Percentiles rank a stretch among this genome's conserved stretches.
phyloP scores from a whole-genome alignment of 1,284 basidiomycete genomes.

The Naganishia albida region DNA sequence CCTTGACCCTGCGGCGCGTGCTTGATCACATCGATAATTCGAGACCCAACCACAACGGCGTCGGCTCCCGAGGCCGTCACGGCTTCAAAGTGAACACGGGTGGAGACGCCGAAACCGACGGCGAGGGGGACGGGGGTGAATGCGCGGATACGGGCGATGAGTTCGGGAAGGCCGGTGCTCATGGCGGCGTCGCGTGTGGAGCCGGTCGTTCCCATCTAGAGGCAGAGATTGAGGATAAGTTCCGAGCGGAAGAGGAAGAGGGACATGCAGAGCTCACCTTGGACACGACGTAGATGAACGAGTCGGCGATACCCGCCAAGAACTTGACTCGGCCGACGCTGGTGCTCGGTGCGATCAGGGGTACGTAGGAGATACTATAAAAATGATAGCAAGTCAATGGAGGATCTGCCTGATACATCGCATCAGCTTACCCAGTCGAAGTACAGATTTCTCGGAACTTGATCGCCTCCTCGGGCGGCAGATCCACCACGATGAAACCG shows the following conservation, averaged over 20 bases:
- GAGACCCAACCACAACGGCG: constrained; percentile 91
- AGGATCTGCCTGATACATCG: background rate
- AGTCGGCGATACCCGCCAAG: constrained; percentile 87
- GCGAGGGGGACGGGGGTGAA: constrained; percentile 80
- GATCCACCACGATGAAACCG: constrained; percentile 96
- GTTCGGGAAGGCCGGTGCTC: constrained; percentile 74
- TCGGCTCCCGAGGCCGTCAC: constrained; percentile 86
- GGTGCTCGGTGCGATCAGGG: constrained; percentile 93
- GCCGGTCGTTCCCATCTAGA: constrained; percentile 95
- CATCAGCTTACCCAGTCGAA: constrained; percentile 64
- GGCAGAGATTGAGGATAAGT: background rate
- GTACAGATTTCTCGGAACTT: constrained; percentile 86
- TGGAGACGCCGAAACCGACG: constrained; percentile 95
- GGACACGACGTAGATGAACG: constrained; percentile 96
- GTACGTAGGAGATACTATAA: constrained; percentile 87
- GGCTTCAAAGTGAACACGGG: constrained; percentile 83
- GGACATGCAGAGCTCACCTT: constrained; percentile 60
- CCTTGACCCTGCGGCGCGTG: constrained; percentile 56
- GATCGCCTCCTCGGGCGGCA: constrained; percentile 95
- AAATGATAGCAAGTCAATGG: constrained; percentile 3
- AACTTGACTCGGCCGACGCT: constrained; percentile 83
- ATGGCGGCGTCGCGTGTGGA: constrained; percentile 72
- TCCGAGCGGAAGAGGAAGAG: constrained; percentile 31
- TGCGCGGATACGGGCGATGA: constrained; percentile 70
- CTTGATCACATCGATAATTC: constrained; percentile 72